Base-by-base conservation (phyloP, 2,329 filamentous ascomycete genomes). In the Pseudogymnoascus sp. region DNA sequence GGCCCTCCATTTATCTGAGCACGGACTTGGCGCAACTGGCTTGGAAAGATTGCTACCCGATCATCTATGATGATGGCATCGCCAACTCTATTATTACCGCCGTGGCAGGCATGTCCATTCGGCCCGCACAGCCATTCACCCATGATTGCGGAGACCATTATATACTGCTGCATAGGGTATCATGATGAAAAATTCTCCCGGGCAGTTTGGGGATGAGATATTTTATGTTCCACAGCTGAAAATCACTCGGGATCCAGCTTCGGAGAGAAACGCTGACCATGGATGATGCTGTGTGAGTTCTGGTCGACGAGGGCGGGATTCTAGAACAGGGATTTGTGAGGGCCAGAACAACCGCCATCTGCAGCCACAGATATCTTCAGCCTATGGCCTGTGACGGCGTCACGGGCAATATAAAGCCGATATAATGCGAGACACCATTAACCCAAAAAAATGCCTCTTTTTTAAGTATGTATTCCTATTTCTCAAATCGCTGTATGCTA, bases 241-340 rank as follows among this genome's bases (percentile, higher is more conserved):
- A 50, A 50, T 50, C 41, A 50, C 41, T 28, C 41, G 41, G 25
- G 8, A 5, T n/a, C 8, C 41, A 28, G 20, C 18, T 20, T 41
- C 11, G 12, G 39, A 28, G 22, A 14, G 22, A 7, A 7, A 47
- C 28, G 22, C 41, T 47, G 7, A 28, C 22, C 8, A 16, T 16
- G 22, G 14, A 7, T 6, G 41, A 22, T 50, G 22, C 22, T 50
- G 22, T 50, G 41, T 22, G 22, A 50, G 41, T 12, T 12, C 18
- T 50, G 6, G 22, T 28, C 22, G 14, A 16, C 11, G 12, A 16
- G 6, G n/a, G 41, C 22, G 22, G 14, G 39, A 11, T 32, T 50
- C 41, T 50, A 50, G 41, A 50, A 50, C 41, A 50, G 41, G 41
- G 41, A 50, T 50, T 50, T 50, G 7, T 50, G 41, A 50, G 41